These are phyloP conservation scores for Smittium mucronatum DNA, from an alignment of 371 early-diverging fungal genomes.

Conservation along the genomic window DNA sequence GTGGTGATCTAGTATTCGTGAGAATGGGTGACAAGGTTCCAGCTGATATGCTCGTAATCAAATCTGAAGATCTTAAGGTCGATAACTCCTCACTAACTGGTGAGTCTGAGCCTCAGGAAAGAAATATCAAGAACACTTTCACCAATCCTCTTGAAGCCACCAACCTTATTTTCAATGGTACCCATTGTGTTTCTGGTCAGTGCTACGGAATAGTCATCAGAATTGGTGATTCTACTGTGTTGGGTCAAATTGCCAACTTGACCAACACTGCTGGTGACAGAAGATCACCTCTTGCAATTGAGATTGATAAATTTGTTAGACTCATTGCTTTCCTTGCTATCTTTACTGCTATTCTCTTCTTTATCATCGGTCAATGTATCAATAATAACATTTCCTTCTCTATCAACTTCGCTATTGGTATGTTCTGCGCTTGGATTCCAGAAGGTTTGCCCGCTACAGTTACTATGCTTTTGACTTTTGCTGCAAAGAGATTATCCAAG, in stretches of 20 bases:
- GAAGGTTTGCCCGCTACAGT: constrained; percentile 85
- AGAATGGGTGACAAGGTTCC: constrained; percentile 89
- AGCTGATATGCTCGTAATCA: constrained; percentile 70
- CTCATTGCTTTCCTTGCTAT: constrained; percentile 73
- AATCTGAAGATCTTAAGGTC: constrained; percentile 72
- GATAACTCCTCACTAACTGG: constrained; percentile 94
- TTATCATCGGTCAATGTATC: constrained; percentile 50
- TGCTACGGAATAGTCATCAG: constrained; percentile 84
- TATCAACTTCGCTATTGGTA: constrained; percentile 80
- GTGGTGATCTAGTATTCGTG: constrained; percentile 76
- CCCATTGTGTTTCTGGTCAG: constrained; percentile 72
- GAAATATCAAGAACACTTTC: constrained; percentile 39
- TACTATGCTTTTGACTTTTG: constrained; percentile 77
- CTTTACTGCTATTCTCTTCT: constrained; percentile 63
- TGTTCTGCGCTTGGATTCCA: constrained; percentile 79
- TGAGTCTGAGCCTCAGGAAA: constrained; percentile 85
- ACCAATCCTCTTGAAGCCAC: constrained; percentile 78
- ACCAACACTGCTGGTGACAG: constrained; percentile 56
- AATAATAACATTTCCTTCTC: constrained; percentile 46
- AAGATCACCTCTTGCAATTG: constrained; percentile 24
- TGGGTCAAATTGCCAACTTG: constrained; percentile 86
- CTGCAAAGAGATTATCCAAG: constrained; percentile 84
- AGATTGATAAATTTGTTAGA: constrained; percentile 37
- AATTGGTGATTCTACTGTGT: constrained; percentile 79
- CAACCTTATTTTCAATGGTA: constrained; percentile 80